Base-by-base conservation (phyloP, 106 monocot species). In the Phalaenopsis equestris region DNA sequence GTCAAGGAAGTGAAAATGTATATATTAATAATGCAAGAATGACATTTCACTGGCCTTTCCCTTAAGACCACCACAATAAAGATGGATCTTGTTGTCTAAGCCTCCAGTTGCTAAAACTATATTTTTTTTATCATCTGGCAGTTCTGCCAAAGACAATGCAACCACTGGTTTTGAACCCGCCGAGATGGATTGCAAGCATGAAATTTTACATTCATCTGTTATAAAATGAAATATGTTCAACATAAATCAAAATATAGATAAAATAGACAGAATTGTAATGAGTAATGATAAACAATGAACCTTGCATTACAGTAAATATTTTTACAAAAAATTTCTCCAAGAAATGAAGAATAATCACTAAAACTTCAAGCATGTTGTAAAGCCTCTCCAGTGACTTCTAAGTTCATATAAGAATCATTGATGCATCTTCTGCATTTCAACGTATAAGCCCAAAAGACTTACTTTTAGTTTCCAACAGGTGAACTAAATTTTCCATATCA, bases 81-180 rank as follows among this genome's bases (percentile, higher is more conserved):
- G 81, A 86, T 99, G 99, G 80, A 99, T 74, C 78, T 99, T 99
- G 70, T 91, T 86, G 78, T 95, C 99, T 81, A 99, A 88, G 18
- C 99, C 99, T 17, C 94, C 94, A 90, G 94, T 89, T 57, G 99
- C 99, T 76, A 99, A 81, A 83, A 95, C 78, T 42, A 90, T 9
- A 83, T 82, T 58, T 47, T 75, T 86, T 72, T 36, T 55, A 61
- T 91, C 81, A 52, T 83, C 91, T 16, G 92, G 92, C 41, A 95
- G 74, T 78, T 84, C 84, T 38, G 90, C 81, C 41, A 99, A 73
- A 55, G 99, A 95, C 56, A 99, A 86, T 77, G 99, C 82, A 84
- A 99, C 95, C 99, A 99, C 92, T 49, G 99, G 95, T 81, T 90
- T 99, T 81, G 83, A 76, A 73, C 97, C 97, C 78, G 91, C 89